Percentiles rank a stretch among this genome's conserved stretches.
phyloP scores from a whole-genome alignment of 805 yeast genomes.

The Ogataea neopini region DNA sequence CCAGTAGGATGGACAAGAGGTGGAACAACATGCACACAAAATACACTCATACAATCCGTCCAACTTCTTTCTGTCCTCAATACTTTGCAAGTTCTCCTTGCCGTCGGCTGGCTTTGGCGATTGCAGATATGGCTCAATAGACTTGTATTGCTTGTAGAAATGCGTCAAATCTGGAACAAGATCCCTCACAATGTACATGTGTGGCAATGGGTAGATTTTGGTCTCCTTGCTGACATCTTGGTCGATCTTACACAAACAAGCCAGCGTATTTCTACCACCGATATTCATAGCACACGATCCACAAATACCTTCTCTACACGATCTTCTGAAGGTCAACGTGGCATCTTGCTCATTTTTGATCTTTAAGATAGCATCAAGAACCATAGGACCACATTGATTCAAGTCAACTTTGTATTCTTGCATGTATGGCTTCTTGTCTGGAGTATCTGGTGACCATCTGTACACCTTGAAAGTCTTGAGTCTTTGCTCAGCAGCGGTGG shows the following conservation, averaged over 20 bases:
- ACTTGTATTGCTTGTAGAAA: slow-evolving; percentile 97
- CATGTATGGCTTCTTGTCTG: slow-evolving; percentile 86
- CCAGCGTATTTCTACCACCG: slow-evolving; percentile 95
- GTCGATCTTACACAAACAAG: slow-evolving; percentile 94
- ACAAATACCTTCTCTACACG: slow-evolving; percentile 99
- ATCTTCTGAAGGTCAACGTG: slow-evolving; percentile 93
- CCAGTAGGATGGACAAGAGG: slow-evolving; percentile 99
- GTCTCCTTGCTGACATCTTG: slow-evolving; percentile 69
- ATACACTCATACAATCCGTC: slow-evolving; percentile 98
- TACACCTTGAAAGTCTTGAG: slow-evolving; percentile 87
- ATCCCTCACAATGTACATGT: slow-evolving; percentile 96
- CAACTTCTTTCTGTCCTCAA: slow-evolving; percentile 91
- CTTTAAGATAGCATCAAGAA: slow-evolving; percentile 89
- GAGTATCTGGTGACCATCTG: slow-evolving; percentile 98
- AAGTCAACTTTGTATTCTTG: slow-evolving; percentile 82
- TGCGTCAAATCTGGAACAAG: slow-evolving; percentile 97
- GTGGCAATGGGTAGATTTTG: slow-evolving; percentile 96
- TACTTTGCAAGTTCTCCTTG: slow-evolving; percentile 85
- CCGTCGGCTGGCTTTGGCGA: slow-evolving; percentile 86
- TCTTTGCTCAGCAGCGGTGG: slow-evolving; percentile 59
- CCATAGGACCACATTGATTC: slow-evolving; percentile 96
- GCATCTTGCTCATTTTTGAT: slow-evolving; percentile 97
- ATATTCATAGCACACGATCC: slow-evolving; percentile 99
- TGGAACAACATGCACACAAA: slow-evolving; percentile 97
- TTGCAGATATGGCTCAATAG: slow-evolving; percentile 95